Conservation (phyloP, 495 filamentous ascomycete species). For the Neurospora tetraspora region DNA sequence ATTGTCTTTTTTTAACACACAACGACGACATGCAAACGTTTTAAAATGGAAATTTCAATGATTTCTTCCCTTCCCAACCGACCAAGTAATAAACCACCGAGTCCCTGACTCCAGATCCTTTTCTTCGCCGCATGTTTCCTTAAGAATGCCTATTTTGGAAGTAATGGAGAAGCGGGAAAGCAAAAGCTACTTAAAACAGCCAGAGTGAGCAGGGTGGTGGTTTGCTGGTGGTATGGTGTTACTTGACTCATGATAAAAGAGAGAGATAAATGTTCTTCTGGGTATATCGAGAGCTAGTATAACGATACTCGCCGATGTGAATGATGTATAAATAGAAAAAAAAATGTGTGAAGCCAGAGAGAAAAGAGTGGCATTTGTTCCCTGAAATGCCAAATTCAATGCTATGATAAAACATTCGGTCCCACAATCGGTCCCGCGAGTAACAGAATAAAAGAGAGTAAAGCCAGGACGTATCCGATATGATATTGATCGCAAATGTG, state of each 20-base stretch:
- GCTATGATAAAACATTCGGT: not conserved
- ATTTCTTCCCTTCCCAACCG: not conserved
- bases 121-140: not conserved
- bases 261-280: not conserved
- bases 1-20: not conserved
- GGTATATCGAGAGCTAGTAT: not conserved
- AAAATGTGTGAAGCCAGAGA: not conserved
- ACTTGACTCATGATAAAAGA: not conserved
- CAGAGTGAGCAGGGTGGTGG: not conserved
- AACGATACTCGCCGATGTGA: not conserved
- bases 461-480: not conserved
- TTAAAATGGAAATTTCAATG: not conserved
- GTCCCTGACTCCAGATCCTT: not conserved
- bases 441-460: not conserved
- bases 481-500: not conserved
- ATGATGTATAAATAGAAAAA: not conserved
- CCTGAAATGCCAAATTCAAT: not conserved
- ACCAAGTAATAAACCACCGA: not conserved
- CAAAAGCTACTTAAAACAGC: not conserved
- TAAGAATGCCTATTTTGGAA: not conserved
- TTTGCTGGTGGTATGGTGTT: not conserved
- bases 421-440: not conserved
- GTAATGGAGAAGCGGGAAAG: not conserved
- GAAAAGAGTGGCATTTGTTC: not conserved
- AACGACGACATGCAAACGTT: not conserved